Conservation (phyloP, 192 early-diverging fungal species). For the Glomus cerebriforme region DNA sequence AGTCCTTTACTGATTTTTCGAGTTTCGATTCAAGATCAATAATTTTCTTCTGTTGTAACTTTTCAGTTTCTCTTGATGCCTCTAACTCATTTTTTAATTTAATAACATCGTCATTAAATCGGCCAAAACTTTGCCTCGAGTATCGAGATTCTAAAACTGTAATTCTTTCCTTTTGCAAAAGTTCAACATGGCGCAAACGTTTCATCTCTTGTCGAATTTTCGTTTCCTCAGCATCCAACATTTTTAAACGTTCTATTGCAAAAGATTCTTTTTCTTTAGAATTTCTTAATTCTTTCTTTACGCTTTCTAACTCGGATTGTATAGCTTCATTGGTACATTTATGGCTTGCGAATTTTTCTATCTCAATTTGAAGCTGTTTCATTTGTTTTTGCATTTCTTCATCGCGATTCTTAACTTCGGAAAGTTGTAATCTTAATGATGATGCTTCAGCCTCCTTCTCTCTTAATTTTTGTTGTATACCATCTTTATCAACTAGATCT, state of each 20-base stretch:
- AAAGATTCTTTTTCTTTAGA: neutral
- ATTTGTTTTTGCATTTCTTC: conserved; percentile 12
- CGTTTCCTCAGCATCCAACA: neutral
- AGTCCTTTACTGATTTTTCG: conserved; percentile 2
- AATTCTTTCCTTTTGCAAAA: conserved; percentile 13
- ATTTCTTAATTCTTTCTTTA: neutral
- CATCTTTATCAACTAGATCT: conserved; percentile 8
- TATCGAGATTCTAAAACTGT: neutral
- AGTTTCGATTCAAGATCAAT: neutral
- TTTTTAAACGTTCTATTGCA: neutral
- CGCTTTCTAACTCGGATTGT: neutral
- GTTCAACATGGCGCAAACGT: neutral
- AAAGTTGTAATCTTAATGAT: conserved; percentile 2
- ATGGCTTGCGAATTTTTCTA: neutral
- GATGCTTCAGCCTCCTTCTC: conserved; percentile 14
- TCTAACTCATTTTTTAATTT: neutral
- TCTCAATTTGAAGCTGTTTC: neutral
- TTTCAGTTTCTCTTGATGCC: neutral
- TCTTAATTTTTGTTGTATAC: conserved; percentile 18
- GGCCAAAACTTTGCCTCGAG: neutral
- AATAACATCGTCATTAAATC: neutral
- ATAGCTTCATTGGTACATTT: neutral
- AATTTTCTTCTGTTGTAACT: neutral
- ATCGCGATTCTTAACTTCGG: neutral
- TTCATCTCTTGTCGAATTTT: conserved; percentile 6